Base-by-base conservation (phyloP, 2,329 filamentous ascomycete genomes). In the Fusarium pseudograminearum region DNA sequence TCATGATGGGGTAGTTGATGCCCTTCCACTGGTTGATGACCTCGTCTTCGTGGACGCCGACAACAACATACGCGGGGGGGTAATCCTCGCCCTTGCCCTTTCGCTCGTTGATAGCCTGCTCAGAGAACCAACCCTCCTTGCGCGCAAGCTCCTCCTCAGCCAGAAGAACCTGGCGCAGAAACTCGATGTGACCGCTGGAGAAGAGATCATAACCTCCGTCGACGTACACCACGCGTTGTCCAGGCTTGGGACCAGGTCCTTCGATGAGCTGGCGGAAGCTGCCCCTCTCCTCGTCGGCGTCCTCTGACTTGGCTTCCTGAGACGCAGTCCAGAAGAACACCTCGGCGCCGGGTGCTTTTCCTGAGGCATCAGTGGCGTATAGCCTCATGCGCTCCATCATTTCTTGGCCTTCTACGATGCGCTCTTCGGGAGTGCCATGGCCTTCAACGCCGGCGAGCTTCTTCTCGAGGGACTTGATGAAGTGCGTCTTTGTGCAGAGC, bases 1-100 rank as follows among this genome's bases (percentile, higher is more conserved):
- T 99, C 96, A 99, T 99, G 82, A 99, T 98, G 28, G 96, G 96
- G 78, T 98, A 99, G 82, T 99, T 99, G 74, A 98, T 87, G 36
- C 96, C 95, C 82, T 98, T 98, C 92, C 94, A 97, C 75, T 91
- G 85, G 81, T 99, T 99, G 80, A 99, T 97, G 64, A 97, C 94
- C 69, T 91, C 89, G 78, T 99, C 96, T 75, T 97, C 93, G 80
- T 99, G 96, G 26, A 99, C 90, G 50, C 96, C 96, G 4, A 93
- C 94, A 44, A 98, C 89, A n/a, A 99, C 87, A 78, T 93, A 98
- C 9, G 90, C 91, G 0, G 94, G 93, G 0, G 88, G 85, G 76
- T 97, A 97, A 79, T 97, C 93, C 46, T 85, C 85, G 18, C 91
- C 91, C 67, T 89, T 87, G 36, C 86, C 84, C 64, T 89, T 78